phyloP scores from a whole-genome alignment of 1,284 basidiomycete genomes.

The Trametes sp. region DNA sequence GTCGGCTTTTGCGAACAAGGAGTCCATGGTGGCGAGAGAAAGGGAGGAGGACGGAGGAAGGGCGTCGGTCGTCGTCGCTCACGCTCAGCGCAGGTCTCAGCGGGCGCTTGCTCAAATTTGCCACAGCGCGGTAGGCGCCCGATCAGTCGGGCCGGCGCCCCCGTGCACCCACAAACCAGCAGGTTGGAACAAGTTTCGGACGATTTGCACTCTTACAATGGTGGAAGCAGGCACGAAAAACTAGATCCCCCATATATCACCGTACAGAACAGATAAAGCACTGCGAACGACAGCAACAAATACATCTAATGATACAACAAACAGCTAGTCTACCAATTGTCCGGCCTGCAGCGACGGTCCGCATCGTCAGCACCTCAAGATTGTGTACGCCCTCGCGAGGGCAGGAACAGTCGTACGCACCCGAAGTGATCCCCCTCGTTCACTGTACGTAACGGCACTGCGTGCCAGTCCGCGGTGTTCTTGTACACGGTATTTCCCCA shows the following conservation, averaged over 20 bases:
- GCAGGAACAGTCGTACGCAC: conserved; percentile 32
- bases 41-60: not conserved
- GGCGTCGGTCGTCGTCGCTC: not conserved
- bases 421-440: conserved; percentile 41
- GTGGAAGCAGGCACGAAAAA: too few species aligned
- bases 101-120: conserved; percentile 23
- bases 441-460: conserved; percentile 36
- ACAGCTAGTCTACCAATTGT: conserved; percentile 27
- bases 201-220: too few species aligned
- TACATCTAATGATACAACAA: conserved; percentile 33
- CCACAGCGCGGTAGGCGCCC: conserved; percentile 5
- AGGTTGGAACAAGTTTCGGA: too few species aligned
- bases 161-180: not conserved
- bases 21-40: conserved; percentile 58
- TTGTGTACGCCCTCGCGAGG: too few species aligned
- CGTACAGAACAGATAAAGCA: not conserved
- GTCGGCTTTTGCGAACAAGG: conserved; percentile 75
- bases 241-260: not conserved
- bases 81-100: not conserved
- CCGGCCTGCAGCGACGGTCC: conserved; percentile 17
- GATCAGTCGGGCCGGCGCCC: not conserved
- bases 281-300: conserved; percentile 23
- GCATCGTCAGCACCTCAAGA: too few species aligned
- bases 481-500: conserved; percentile 53
- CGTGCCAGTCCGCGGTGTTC: conserved; percentile 44